phyloP scores from a whole-genome alignment of 768 basidiomycete genomes.

The Tulasnella sp. region DNA sequence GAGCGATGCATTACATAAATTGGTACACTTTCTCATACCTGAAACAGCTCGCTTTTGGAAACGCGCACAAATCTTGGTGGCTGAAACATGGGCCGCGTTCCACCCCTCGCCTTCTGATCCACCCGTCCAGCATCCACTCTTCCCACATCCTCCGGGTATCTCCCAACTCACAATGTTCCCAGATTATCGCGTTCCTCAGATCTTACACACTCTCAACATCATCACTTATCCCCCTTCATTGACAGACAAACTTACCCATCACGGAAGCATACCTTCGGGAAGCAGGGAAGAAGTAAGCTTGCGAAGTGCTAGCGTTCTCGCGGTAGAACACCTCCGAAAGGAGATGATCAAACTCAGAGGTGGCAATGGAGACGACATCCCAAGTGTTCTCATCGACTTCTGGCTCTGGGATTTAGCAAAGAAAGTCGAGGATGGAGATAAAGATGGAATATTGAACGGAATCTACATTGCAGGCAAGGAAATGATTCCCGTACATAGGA shows the following conservation, averaged over 20 bases:
- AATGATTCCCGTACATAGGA: conserved; percentile 61
- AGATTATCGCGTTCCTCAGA: conserved; percentile 73
- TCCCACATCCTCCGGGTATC: conserved; percentile 51
- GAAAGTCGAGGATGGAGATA: conserved; percentile 47
- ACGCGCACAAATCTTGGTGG: conserved; percentile 80
- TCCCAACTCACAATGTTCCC: conserved; percentile 83
- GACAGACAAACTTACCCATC: conserved; percentile 35
- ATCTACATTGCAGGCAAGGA: conserved; percentile 36
- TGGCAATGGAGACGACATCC: conserved; percentile 28
- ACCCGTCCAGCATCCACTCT: conserved; percentile 48
- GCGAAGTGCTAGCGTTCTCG: conserved; percentile 65
- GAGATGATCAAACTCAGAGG: conserved; percentile 33
- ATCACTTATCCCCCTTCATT: conserved; percentile 55
- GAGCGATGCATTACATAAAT: conserved; percentile 11
- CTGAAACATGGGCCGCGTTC: conserved; percentile 83
- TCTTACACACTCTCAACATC: conserved; percentile 70
- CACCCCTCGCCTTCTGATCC: conserved; percentile 39
- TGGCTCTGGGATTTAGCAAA: conserved; percentile 69
- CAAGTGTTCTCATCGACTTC: conserved; percentile 79
- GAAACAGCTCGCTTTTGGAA: conserved; percentile 70
- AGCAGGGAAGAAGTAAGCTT: conserved; percentile 62
- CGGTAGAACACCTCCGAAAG: conserved; percentile 59
- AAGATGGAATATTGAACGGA: conserved; percentile 36
- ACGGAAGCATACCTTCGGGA: conserved; percentile 38
- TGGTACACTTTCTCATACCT: neutral